phyloP scores from a whole-genome alignment of 345 rosid species.

The Fremontodendron californicum region DNA sequence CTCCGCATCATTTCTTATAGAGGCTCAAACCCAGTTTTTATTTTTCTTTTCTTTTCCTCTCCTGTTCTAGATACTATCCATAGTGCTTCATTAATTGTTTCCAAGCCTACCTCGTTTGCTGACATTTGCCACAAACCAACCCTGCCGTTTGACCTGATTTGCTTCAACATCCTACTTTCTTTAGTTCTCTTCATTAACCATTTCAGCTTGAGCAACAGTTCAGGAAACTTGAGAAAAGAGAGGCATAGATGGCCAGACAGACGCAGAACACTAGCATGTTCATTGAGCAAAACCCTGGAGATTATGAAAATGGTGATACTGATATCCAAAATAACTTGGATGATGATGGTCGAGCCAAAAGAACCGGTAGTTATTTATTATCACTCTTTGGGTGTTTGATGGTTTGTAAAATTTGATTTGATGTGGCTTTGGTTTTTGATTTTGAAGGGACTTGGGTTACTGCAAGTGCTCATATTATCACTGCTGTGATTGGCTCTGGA shows the following conservation, averaged over 20 bases:
- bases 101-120: background rate
- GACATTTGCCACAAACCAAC: too few relatives aligned
- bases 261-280: constrained; percentile 33
- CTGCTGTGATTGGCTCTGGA: constrained; percentile 92
- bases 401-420: background rate
- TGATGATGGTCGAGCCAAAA: constrained; percentile 64
- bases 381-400: background rate
- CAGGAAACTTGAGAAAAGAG: background rate
- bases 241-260: constrained; percentile 29
- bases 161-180: background rate
- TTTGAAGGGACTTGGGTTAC: constrained; percentile 70
- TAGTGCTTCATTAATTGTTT: background rate
- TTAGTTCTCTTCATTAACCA: background rate
- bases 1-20: background rate
- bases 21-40: background rate
- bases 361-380: constrained; percentile 48
- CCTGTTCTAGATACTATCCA: background rate
- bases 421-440: background rate
- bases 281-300: constrained; percentile 36
- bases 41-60: background rate
- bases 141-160: background rate
- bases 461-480: constrained; percentile 86
- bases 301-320: constrained; percentile 22
- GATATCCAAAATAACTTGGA: constrained; percentile 45
- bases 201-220: background rate